Evolutionary conservation across 164 flowering plant species (phyloP), one percentile per base, ranked within the genome.

Genomic region (Vitis labrusca): DNA sequence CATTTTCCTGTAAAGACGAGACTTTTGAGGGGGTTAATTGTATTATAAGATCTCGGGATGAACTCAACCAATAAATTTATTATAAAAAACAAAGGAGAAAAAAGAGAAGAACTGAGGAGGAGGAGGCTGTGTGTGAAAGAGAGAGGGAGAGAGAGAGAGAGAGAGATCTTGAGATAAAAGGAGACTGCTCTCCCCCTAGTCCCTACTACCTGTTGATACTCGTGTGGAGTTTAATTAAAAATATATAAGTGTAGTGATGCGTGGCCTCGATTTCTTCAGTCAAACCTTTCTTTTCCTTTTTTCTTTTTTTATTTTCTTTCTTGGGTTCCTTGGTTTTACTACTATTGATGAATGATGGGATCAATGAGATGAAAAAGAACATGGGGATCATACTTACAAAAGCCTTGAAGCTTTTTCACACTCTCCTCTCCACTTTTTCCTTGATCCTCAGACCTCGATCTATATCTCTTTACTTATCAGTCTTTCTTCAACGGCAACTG

Each of bases 191-290:
- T 54, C 63, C 27, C 50, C 59, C 23, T 44, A 57, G 60, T 55
- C 29, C 65, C 32, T 64, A 59, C 69, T 69, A 11, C 50, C 16
- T 56, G 67, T 60, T 74, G 73, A 74, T 37, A 37, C 76, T 74
- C 65, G 77, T 37, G 44, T 37, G 74, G 73, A 72, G 63, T 66
- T 62, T 16, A 54, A 69, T 59, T 23, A 37, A 54, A 6, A 49
- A 54, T 48, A 16, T 48, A 30, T 27, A 19, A 23, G 27, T 23
- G 27, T 23, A 23, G 27, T 23, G 27, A 23, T 27, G 63, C 12
- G 51, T 57, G 59, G 68, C 76, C 83, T 77, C 76, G 74, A 59
- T 66, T 19, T 74, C 70, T 70, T 73, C 73, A 57, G 81, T 81
- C 84, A 81, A 81, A 75, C 72, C 67, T 56, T 63, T 55, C 55